These are phyloP conservation scores for Yamadazyma aaseri DNA, from an alignment of 1,139 yeast species.

Conservation along the genomic window DNA sequence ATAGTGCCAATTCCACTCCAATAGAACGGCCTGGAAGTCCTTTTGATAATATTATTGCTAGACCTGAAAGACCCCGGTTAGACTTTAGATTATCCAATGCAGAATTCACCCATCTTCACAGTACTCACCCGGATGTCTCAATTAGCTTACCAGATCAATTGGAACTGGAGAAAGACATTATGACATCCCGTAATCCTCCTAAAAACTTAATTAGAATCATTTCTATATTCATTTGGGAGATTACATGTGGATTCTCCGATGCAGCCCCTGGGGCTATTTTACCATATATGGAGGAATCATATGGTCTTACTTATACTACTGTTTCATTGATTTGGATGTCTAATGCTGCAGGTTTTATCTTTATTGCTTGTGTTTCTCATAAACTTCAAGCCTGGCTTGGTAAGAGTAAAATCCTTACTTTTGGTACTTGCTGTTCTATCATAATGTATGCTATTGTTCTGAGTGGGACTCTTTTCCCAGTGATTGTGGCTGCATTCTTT, in stretches of 20 bases:
- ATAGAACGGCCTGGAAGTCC: constrained; percentile 1
- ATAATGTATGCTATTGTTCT: constrained; percentile 42
- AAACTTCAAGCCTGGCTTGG: constrained; percentile 43
- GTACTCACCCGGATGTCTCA: constrained; percentile 1
- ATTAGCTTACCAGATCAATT: constrained; percentile 6
- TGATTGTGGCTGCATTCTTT: constrained; percentile 52
- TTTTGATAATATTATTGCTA: constrained; percentile 6
- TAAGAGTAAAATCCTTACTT: constrained; percentile 31
- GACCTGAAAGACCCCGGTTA: constrained; percentile 15
- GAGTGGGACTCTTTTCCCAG: constrained; percentile 35
- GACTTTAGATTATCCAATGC: constrained; percentile 13
- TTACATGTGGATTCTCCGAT: constrained; percentile 38
- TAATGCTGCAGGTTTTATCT: constrained; percentile 45
- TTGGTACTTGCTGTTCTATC: constrained; percentile 35
- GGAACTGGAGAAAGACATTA: constrained; percentile 10
- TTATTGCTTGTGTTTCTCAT: constrained; percentile 39
- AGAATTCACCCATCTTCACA: constrained; percentile 11
- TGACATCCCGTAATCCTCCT: constrained; percentile 39
- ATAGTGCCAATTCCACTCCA: constrained; percentile 2
- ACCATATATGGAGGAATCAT: constrained; percentile 40
- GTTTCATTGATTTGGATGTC: constrained; percentile 48
- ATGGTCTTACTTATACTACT: constrained; percentile 34
- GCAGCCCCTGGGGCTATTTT: constrained; percentile 50
- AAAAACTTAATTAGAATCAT: constrained; percentile 41
- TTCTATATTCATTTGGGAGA: constrained; percentile 42